Base-by-base conservation (phyloP, 2,329 filamentous ascomycete species). In the Talaromyces verruculosus region DNA sequence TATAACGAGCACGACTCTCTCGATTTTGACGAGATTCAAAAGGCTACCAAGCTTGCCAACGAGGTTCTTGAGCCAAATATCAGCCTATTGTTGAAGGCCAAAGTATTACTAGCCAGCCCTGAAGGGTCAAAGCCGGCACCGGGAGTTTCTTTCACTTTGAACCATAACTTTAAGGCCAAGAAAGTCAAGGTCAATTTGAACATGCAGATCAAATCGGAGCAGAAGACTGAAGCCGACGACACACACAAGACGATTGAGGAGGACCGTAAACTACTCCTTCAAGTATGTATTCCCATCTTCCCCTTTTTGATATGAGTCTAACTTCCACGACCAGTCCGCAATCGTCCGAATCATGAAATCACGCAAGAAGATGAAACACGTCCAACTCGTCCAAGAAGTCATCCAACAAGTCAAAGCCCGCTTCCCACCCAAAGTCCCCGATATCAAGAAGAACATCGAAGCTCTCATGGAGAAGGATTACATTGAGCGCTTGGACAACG, bases 321-420 rank as follows among this genome's bases (percentile, higher is more conserved):
- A 51, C 68, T 72, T 59, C 61, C 2, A 17, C 15, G 51, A 66
- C 4, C 61, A 99, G 94, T 98, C 95, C 68, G 93, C 94, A 28
- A 98, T 99, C 78, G 95, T 99, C 65, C 92, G 95, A 75, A 97
- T 99, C 83, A 99, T 99, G 95, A 99, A 99, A 84, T 96, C 94
- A 3, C 90, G 95, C 68, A 98, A 99, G 88, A 92, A 90, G 82
- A 96, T 98, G 92, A 98, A 97, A 87, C 94, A 99, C 81, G 89
- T 90, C 68, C 91, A 95, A 75, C 89, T 99, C 13, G 93, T 99
- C 64, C 90, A 92, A 75, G 95, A 99, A 81, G 96, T 93, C 28
- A 98, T 99, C 78, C 90, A 89, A 75, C 95, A 98, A 80, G 97
- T 99, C 78, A 92, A 91, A 77, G 89, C 88, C 49, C 91, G 95